Evolutionary conservation across 805 yeast genomes (phyloP).

Genomic region (Candida sakaeoensis): DNA sequence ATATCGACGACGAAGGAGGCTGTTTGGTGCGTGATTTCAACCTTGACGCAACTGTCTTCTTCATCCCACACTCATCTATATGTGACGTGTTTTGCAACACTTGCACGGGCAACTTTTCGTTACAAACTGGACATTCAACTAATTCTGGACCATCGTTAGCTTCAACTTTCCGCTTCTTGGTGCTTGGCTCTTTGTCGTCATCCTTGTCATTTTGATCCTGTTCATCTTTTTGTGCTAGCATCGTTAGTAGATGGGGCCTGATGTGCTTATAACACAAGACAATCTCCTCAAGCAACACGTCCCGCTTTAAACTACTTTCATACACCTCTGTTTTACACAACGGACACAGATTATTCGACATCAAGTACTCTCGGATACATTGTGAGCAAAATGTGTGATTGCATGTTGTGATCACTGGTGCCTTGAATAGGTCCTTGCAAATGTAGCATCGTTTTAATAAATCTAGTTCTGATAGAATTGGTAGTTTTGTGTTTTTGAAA

Average conservation of each 20-base stretch:
- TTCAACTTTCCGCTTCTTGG: neutral
- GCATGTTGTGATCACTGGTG: constrained; percentile 83
- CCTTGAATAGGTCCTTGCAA: constrained; percentile 75
- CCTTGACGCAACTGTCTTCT: constrained; percentile 2
- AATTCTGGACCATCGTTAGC: constrained; percentile 10
- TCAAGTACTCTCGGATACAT: constrained; percentile 72
- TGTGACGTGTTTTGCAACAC: constrained; percentile 53
- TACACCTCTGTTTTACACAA: constrained; percentile 67
- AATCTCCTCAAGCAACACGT: constrained; percentile 68
- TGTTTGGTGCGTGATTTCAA: constrained; percentile 9
- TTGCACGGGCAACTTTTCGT: constrained; percentile 47
- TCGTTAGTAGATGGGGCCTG: constrained; percentile 12
- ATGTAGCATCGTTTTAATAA: constrained; percentile 76
- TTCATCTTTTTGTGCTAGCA: neutral
- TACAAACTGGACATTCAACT: constrained; percentile 70
- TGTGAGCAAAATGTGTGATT: constrained; percentile 87
- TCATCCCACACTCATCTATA: constrained; percentile 53
- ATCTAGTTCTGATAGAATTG: constrained; percentile 60
- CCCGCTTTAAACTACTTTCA: constrained; percentile 67
- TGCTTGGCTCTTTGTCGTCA: constrained; percentile 10
- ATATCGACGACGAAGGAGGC: constrained; percentile 17
- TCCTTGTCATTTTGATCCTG: neutral
- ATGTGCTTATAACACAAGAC: constrained; percentile 47
- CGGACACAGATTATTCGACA: constrained; percentile 66
- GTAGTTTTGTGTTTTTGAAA: constrained; percentile 54